Conservation (phyloP, 208 protist species). For the Trypanosoma cruzi region DNA sequence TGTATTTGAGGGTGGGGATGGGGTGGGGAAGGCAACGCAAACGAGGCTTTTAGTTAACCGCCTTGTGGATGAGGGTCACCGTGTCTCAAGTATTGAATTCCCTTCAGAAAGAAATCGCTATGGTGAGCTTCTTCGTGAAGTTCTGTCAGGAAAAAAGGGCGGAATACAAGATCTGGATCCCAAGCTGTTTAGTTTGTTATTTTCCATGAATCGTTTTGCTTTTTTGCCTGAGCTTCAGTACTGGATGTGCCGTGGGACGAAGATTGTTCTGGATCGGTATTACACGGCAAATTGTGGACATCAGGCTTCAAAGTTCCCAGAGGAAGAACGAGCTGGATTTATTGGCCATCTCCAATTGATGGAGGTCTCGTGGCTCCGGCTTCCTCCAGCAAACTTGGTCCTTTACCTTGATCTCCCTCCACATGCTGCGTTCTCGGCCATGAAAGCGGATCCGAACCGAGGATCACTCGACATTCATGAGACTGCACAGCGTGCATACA, state of each 20-base stretch:
- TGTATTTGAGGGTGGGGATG: conserved; percentile 93
- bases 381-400: conserved; percentile 70
- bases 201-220: conserved; percentile 88
- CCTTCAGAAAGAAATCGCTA: conserved; percentile 79
- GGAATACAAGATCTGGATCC: conserved; percentile 73
- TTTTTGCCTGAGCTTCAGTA: conserved; percentile 57
- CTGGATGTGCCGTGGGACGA: conserved; percentile 62
- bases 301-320: conserved; percentile 84
- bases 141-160: conserved; percentile 86
- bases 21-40: conserved; percentile 93
- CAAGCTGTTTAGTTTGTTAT: conserved; percentile 90
- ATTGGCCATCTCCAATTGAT: conserved; percentile 64
- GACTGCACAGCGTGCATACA: conserved; percentile 73
- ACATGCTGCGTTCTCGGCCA: conserved; percentile 60
- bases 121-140: conserved; percentile 72
- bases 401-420: conserved; percentile 89
- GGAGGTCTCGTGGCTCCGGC: conserved; percentile 77
- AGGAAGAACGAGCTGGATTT: conserved; percentile 55
- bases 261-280: conserved; percentile 89
- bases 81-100: conserved; percentile 80
- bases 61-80: conserved; percentile 33
- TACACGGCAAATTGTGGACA: conserved; percentile 93
- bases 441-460: conserved; percentile 73
- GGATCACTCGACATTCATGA: conserved; percentile 91
- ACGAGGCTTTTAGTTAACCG: conserved; percentile 53